These are phyloP conservation scores for Nakaseomyces delphensis DNA, from an alignment of 1,139 yeast genomes.

Conservation along the genomic window DNA sequence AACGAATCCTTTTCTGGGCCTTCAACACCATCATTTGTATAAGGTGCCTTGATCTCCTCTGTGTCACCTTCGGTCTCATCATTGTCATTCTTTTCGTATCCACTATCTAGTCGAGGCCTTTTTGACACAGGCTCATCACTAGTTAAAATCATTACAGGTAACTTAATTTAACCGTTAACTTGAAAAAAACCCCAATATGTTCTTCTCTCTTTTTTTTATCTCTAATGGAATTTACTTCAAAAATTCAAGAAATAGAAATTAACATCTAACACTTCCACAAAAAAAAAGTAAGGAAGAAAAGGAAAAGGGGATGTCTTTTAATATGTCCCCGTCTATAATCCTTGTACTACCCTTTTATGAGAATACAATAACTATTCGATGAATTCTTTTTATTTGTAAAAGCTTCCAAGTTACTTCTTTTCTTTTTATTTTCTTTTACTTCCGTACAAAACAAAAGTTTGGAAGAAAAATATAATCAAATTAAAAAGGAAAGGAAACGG, in stretches of 20 bases:
- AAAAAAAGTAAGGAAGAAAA: too few relatives aligned
- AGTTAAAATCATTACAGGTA: conserved; percentile 1
- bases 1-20: conserved; percentile 5
- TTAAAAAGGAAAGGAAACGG: too few relatives aligned
- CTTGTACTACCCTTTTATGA: too few relatives aligned
- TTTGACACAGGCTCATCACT: conserved; percentile 3
- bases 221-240: too few relatives aligned
- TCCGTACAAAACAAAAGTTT: neutral
- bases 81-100: neutral
- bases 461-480: neutral
- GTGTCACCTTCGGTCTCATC: neutral
- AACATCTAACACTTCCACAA: too few relatives aligned
- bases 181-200: too few relatives aligned
- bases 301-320: too few relatives aligned
- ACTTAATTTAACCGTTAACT: too few relatives aligned
- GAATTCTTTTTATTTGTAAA: neutral
- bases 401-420: neutral
- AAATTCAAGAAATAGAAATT: too few relatives aligned
- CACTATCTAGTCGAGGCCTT: neutral
- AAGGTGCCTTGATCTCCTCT: conserved; percentile 4
- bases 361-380: too few relatives aligned
- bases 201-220: neutral
- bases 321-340: too few relatives aligned
- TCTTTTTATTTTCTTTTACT: neutral
- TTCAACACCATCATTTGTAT: conserved; percentile 1